Evolutionary conservation across 805 yeast genomes (phyloP).

Genomic region (Saturnispora silvae): DNA sequence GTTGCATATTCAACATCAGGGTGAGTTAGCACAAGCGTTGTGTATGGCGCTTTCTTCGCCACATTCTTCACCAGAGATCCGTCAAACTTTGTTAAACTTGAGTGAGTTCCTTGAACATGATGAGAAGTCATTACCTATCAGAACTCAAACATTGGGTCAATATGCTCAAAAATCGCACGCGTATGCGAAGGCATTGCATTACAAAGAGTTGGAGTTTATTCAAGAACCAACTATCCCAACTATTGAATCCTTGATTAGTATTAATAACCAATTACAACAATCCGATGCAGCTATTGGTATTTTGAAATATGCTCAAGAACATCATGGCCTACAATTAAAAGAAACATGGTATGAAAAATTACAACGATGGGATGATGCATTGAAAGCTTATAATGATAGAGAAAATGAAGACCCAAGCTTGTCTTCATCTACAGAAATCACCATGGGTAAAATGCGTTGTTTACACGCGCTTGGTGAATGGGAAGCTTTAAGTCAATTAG

Average conservation of each 20-base stretch:
- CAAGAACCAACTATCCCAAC: slow-evolving; percentile 89
- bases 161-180: slow-evolving; percentile 96
- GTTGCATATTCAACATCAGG: slow-evolving; percentile 78
- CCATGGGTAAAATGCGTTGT: slow-evolving; percentile 97
- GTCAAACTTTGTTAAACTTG: slow-evolving; percentile 76
- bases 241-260: slow-evolving; percentile 82
- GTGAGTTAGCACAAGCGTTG: slow-evolving; percentile 74
- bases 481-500: slow-evolving; percentile 82
- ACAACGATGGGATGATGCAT: slow-evolving; percentile 97
- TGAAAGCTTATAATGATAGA: slow-evolving; percentile 78
- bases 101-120: slow-evolving; percentile 98
- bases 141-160: slow-evolving; percentile 80
- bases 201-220: slow-evolving; percentile 88
- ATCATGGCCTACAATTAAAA: slow-evolving; percentile 80
- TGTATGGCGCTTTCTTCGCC: slow-evolving; percentile 84
- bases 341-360: slow-evolving; percentile 97
- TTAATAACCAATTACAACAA: slow-evolving; percentile 90
- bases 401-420: slow-evolving; percentile 51
- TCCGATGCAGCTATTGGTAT: slow-evolving; percentile 98
- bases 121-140: slow-evolving; percentile 85
- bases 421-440: slow-evolving; percentile 79
- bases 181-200: slow-evolving; percentile 93
- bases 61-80: slow-evolving; percentile 90
- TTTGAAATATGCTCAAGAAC: slow-evolving; percentile 84
- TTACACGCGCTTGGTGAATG: slow-evolving; percentile 98